Evolutionary conservation across 2,329 filamentous ascomycete genomes (phyloP), one percentile per base, ranked within the genome.

Genomic region (Botrytis pseudocinerea): DNA sequence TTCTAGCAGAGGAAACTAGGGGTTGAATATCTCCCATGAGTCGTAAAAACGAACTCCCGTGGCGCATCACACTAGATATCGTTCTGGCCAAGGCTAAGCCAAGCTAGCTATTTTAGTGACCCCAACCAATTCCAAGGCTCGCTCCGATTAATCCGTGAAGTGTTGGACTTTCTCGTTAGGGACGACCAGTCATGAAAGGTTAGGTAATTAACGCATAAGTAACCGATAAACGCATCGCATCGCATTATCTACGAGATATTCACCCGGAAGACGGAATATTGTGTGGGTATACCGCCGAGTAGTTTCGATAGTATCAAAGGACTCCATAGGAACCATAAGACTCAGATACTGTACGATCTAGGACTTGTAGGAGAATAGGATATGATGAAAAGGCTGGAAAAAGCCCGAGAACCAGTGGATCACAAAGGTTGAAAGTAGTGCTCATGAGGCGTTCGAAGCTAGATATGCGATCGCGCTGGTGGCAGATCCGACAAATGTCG

Each of bases 401-500:
- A 25, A n/a, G 69, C 54, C 69, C 69, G 69, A 57, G 60, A 57
- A 63, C 46, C 25, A 44, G 25, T n/a, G 25, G 7, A 9, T 10
- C 38, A 63, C 6, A 3, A 20, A 20, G 14, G 61, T 28, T 9
- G 22, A 71, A 71, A 20, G 51, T 35, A 63, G 59, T 71, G 60
- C 40, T 54, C 69, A 35, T 10, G 59, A 61, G 60, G 69, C 69
- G 59, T 38, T 51, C 44, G 32, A 71, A 63, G 60, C 60, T 71
- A 71, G 60, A 40, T 6, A 71, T 64, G 35, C 44, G 69, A 64
- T 71, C 44, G 61, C 10, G 60, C 59, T 71, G 69, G 59, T 71
- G 60, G 69, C 60, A 64, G 69, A 71, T 71, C 60, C 57, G 64
- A 32, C 46, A 18, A 44, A 64, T 71, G 69, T 71, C 28, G 69